A percentile compares a stretch with the other conserved stretches of the same genome.
Conservation (phyloP, 345 rosid species). For the Lepidium africanum region DNA sequence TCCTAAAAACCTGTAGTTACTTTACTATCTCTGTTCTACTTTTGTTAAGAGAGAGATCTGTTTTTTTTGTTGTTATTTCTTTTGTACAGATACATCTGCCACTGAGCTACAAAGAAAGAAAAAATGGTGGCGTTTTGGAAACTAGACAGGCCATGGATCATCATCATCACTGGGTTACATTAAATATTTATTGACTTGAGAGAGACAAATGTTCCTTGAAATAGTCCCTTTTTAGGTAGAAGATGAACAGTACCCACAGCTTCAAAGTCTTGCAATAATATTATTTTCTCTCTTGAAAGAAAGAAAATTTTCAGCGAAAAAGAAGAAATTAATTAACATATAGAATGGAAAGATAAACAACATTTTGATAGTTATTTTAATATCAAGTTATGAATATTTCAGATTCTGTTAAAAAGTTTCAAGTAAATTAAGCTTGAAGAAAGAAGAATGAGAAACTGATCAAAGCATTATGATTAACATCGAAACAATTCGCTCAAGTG, state of each 20-base stretch:
- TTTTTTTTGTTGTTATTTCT: not conserved
- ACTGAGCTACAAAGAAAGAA: constrained; percentile 49
- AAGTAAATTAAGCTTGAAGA: too few species aligned
- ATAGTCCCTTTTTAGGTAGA: constrained; percentile 15
- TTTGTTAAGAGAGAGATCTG: not conserved
- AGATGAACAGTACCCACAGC: constrained; percentile 18
- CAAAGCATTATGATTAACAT: not conserved
- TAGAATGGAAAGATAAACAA: not conserved
- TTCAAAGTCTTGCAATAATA: constrained; percentile 17
- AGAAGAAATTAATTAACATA: not conserved
- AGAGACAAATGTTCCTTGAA: constrained; percentile 1
- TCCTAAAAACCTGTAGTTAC: not conserved
- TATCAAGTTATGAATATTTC: not conserved
- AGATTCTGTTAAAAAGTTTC: not conserved
- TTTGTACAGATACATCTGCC: constrained; percentile 29
- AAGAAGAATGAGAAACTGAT: not conserved
- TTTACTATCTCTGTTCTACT: not conserved
- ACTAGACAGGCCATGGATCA: constrained; percentile 23
- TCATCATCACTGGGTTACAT: constrained; percentile 13
- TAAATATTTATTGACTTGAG: constrained; percentile 22
- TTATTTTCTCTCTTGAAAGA: constrained; percentile 20
- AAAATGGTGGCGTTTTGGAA: constrained; percentile 73
- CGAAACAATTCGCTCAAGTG: not conserved
- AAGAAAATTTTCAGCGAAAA: not conserved
- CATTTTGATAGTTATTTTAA: not conserved